A percentile compares a stretch with the other conserved stretches of the same genome.
These are phyloP conservation scores for Mucor velutinosus DNA, from an alignment of 371 early-diverging fungal species.

Conservation along the genomic window DNA sequence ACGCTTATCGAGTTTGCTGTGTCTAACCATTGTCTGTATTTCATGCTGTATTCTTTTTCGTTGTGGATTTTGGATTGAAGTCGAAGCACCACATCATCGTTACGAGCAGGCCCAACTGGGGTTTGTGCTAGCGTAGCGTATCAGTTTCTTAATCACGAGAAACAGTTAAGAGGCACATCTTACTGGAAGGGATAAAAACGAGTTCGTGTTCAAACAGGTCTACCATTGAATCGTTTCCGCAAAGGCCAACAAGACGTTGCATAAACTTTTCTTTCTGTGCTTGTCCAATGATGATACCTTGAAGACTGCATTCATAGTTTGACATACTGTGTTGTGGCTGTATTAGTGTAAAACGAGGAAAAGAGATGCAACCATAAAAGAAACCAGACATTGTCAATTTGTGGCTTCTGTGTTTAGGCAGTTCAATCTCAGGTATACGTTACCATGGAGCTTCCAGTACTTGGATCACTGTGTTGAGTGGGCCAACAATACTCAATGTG, in stretches of 20 bases:
- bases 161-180: background rate
- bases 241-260: constrained; percentile 44
- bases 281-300: constrained; percentile 40
- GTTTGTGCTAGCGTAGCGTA: constrained; percentile 39
- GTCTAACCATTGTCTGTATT: constrained; percentile 46
- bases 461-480: too few species aligned
- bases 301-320: constrained; percentile 51
- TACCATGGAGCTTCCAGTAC: too few species aligned
- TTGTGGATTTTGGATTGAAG: constrained; percentile 42
- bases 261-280: constrained; percentile 42
- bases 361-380: background rate
- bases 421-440: too few species aligned
- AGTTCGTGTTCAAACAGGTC: constrained; percentile 54
- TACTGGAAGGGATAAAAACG: constrained; percentile 52
- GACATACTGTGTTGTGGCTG: constrained; percentile 25
- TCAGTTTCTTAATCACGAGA: background rate
- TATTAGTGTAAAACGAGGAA: background rate
- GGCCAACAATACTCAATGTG: too few species aligned
- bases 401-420: too few species aligned
- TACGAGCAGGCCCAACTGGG: constrained; percentile 51
- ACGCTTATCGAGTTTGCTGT: background rate
- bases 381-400: background rate
- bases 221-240: constrained; percentile 44
- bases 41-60: constrained; percentile 45
- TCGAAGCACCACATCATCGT: constrained; percentile 53